These are phyloP conservation scores for Penicillium flavigenum DNA, from an alignment of 495 filamentous ascomycete species.

Conservation along the genomic window DNA sequence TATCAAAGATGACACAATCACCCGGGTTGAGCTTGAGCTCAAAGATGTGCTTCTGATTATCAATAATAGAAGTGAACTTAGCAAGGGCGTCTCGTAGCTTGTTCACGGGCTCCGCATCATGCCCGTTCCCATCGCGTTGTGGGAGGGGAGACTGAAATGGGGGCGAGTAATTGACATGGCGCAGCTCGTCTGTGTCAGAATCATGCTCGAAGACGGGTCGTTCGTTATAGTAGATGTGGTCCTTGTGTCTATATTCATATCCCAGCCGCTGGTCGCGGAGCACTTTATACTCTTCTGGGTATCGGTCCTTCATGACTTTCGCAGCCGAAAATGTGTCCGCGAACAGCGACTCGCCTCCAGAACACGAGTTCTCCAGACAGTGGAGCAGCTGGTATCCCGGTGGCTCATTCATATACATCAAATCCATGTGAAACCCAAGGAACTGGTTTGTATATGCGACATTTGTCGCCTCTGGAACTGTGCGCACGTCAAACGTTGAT, in stretches of 20 bases:
- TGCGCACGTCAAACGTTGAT: slow-evolving; percentile 81
- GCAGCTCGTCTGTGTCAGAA: slow-evolving; percentile 20
- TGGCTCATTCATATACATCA: slow-evolving; percentile 79
- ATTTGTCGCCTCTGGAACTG: slow-evolving; percentile 75
- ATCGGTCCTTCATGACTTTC: slow-evolving; percentile 32
- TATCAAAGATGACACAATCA: slow-evolving; percentile 85
- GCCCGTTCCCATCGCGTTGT: slow-evolving; percentile 5
- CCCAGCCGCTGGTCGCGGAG: slow-evolving; percentile 48
- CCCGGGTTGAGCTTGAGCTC: slow-evolving; percentile 73
- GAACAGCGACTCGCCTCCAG: slow-evolving; percentile 82
- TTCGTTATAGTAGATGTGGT: slow-evolving; percentile 56
- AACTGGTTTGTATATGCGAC: slow-evolving; percentile 82
- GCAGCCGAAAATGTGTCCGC: slow-evolving; percentile 67
- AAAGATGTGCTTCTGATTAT: slow-evolving; percentile 52
- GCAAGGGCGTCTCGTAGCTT: slow-evolving; percentile 39
- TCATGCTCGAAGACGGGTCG: slow-evolving; percentile 55
- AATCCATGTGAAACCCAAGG: slow-evolving; percentile 87
- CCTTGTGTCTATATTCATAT: slow-evolving; percentile 69
- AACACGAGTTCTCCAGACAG: slow-evolving; percentile 71
- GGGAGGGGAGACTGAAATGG: slow-evolving; percentile 61
- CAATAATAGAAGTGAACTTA: slow-evolving; percentile 36
- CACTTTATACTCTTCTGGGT: slow-evolving; percentile 26
- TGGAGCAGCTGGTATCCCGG: slow-evolving; percentile 84
- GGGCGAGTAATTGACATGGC: slow-evolving; percentile 66
- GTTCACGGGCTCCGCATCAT: not conserved